phyloP scores from a whole-genome alignment of 495 filamentous ascomycete species.

The Melanomma pulvis-pyrius region DNA sequence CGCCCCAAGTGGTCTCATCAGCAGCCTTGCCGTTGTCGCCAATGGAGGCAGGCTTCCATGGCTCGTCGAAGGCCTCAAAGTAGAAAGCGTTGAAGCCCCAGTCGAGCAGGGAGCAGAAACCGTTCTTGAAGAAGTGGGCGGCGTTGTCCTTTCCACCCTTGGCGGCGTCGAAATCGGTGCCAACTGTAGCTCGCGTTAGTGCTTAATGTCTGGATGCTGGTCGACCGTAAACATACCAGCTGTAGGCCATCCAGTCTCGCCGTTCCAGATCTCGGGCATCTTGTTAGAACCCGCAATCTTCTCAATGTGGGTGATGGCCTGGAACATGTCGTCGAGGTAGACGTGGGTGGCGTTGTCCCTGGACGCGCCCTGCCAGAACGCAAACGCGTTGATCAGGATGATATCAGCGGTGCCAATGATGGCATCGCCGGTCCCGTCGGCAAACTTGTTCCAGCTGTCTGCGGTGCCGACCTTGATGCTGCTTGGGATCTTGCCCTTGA shows the following conservation, averaged over 20 bases:
- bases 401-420: constrained; percentile 66
- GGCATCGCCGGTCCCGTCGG: constrained; percentile 72
- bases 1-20: constrained; percentile 79
- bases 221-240: constrained; percentile 44
- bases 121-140: constrained; percentile 63
- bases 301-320: constrained; percentile 72
- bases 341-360: constrained; percentile 65
- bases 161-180: constrained; percentile 66
- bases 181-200: constrained; percentile 46
- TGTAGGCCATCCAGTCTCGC: constrained; percentile 75
- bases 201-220: not conserved
- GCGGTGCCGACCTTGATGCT: constrained; percentile 71
- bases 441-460: constrained; percentile 81
- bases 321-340: constrained; percentile 75
- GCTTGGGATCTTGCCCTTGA: constrained; percentile 55
- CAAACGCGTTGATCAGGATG: constrained; percentile 78
- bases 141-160: constrained; percentile 65
- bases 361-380: constrained; percentile 76
- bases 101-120: constrained; percentile 70
- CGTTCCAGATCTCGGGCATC: constrained; percentile 66
- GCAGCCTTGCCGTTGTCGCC: constrained; percentile 68
- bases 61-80: constrained; percentile 83
- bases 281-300: constrained; percentile 55
- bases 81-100: constrained; percentile 80
- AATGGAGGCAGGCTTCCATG: constrained; percentile 72